Percentiles rank a stretch among this genome's conserved stretches.
Conservation (phyloP, 225 moss, liverwort and hornwort species). For the Bryoerythrophyllum caledonicum region DNA sequence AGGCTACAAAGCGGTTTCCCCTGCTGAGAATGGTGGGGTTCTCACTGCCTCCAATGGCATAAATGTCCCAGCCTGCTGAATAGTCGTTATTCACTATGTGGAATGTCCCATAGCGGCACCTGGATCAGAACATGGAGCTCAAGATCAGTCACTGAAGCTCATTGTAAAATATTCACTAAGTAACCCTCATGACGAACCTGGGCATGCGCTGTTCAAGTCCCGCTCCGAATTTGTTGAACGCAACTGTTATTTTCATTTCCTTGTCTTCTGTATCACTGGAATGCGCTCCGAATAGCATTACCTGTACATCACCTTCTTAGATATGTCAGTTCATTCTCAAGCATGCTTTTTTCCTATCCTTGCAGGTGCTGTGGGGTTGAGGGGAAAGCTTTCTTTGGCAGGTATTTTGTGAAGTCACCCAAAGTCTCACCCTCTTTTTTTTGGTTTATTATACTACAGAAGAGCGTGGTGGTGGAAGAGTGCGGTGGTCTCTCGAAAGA, state of each 20-base stretch:
- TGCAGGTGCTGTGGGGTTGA: slow-evolving; percentile 4
- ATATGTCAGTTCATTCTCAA: slow-evolving; percentile 1
- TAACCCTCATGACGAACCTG: slow-evolving; percentile 22
- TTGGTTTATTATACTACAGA: too few relatives aligned
- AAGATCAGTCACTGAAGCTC: background rate
- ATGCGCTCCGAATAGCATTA: slow-evolving; percentile 36
- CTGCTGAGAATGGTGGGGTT: slow-evolving; percentile 32
- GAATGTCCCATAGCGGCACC: slow-evolving; percentile 36
- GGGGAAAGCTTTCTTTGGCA: background rate
- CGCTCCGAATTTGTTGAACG: slow-evolving; percentile 36
- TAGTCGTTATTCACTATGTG: slow-evolving; percentile 43
- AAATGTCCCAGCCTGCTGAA: slow-evolving; percentile 29
- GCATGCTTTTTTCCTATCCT: background rate
- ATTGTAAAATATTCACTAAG: background rate
- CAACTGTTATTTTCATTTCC: slow-evolving; percentile 32
- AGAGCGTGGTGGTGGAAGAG: too few relatives aligned
- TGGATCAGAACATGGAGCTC: slow-evolving; percentile 9
- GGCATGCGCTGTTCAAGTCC: slow-evolving; percentile 26
- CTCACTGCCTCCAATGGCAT: slow-evolving; percentile 44
- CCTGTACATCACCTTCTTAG: slow-evolving; percentile 22
- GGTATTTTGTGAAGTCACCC: background rate
- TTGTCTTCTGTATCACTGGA: slow-evolving; percentile 22
- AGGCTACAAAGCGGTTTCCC: slow-evolving; percentile 37
- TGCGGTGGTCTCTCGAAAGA: too few relatives aligned
- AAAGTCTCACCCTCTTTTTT: too few relatives aligned